phyloP scores from a whole-genome alignment of 345 rosid genomes.

The Salix dunnii region DNA sequence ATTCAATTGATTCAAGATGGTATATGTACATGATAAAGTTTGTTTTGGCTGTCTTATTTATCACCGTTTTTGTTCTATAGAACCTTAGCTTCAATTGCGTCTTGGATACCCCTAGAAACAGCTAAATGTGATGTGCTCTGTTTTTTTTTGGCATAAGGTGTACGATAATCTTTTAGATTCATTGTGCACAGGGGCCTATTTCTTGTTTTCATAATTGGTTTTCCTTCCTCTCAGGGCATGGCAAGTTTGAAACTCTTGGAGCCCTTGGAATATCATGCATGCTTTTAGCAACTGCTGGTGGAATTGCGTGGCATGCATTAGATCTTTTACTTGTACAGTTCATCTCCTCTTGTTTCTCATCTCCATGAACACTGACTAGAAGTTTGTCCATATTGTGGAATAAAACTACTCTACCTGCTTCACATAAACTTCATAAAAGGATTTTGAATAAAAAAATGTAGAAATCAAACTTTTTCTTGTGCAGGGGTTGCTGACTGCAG shows the following conservation, averaged over 20 bases:
- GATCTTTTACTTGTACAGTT: slow-evolving; percentile 57
- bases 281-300: slow-evolving; percentile 87
- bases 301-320: slow-evolving; percentile 86
- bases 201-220: not conserved
- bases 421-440: not conserved
- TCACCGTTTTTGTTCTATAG: not conserved
- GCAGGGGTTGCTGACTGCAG: slow-evolving; percentile 50
- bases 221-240: slow-evolving; percentile 56
- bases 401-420: not conserved
- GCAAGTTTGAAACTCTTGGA: slow-evolving; percentile 89
- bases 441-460: not conserved
- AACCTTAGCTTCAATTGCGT: not conserved
- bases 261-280: slow-evolving; percentile 89
- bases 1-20: not conserved
- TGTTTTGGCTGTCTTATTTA: not conserved
- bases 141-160: not conserved
- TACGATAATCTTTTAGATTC: no score
- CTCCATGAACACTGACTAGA: not conserved
- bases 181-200: not conserved
- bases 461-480: slow-evolving; percentile 13
- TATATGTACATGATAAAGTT: not conserved
- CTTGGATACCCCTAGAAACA: not conserved
- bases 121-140: not conserved
- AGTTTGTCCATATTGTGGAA: not conserved
- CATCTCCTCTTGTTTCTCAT: slow-evolving; percentile 9